A percentile compares a stretch with the other conserved stretches of the same genome.
Evolutionary conservation across 345 rosid species (phyloP).

Genomic region (Hibiscus mutabilis): DNA sequence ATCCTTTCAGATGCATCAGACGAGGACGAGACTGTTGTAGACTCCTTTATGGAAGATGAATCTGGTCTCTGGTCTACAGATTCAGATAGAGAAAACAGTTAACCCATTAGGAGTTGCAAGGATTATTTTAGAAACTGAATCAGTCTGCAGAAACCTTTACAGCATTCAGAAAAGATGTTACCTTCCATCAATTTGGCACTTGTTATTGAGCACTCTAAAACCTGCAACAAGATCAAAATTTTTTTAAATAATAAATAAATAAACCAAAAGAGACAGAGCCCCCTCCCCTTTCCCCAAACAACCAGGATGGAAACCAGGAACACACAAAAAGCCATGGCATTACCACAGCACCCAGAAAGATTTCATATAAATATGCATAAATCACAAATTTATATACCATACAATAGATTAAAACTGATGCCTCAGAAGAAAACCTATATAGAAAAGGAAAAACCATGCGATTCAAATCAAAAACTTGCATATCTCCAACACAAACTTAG

Average conservation of each 20-base stretch:
- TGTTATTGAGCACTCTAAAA: constrained; percentile 26
- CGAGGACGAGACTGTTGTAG: constrained; percentile 18
- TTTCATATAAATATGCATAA: not conserved
- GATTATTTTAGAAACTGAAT: constrained; percentile 29
- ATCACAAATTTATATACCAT: not conserved
- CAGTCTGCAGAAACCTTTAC: constrained; percentile 28
- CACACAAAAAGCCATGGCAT: not conserved
- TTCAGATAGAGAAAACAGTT: constrained; percentile 26
- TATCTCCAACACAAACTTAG: too few relatives aligned
- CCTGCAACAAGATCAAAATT: constrained; percentile 23
- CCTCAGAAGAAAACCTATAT: not conserved
- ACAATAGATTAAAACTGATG: not conserved
- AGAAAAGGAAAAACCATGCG: not conserved
- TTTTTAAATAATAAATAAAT: not conserved
- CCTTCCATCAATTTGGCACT: constrained; percentile 34
- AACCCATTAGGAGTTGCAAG: constrained; percentile 30
- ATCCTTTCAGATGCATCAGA: constrained; percentile 25
- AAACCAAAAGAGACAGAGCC: not conserved
- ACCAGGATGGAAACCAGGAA: not conserved
- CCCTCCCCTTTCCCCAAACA: not conserved
- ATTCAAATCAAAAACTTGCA: not conserved
- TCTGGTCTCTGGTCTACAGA: constrained; percentile 27
- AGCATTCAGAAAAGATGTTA: constrained; percentile 24
- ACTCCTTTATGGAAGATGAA: constrained; percentile 34
- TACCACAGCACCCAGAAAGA: not conserved